Evolutionary conservation across 192 early-diverging fungal genomes (phyloP), one percentile per base, ranked within the genome.

Genomic region (Entrophospora sp.): DNA sequence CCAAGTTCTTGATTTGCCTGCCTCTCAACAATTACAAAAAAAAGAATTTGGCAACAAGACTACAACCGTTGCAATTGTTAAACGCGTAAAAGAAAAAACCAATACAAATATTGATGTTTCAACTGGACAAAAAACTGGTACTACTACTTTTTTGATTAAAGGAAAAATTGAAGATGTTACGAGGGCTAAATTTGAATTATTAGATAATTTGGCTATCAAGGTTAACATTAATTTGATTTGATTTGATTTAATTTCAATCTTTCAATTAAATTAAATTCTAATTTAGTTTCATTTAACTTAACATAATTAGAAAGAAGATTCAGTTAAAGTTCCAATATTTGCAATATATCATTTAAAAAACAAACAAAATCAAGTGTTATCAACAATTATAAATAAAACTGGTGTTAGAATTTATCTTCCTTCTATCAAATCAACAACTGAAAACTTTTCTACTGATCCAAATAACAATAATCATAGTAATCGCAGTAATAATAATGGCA

Each of bases 71-170:
- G 85, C 85, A 30, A 69, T 79, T 9, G 83, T 84, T 46, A 80
- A 80, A 62, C 67, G 75, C 42, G 83, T 87, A n/a, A 85, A 81
- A 70, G 69, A 76, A 52, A 80, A 78, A 42, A 88, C 87, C 2
- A 76, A 81, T 56, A 91, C 93, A 9, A 80, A 82, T 22, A 95
- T 97, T 60, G 91, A 96, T 43, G 79, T 89, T 13, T 90, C 91
- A 40, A 89, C 88, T 32, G 87, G 89, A 77, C 71, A 77, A 31
- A 82, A 78, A 35, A 81, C 82, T 22, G 80, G 83, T 13, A 86
- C 83, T 2, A 82, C 89, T 30, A 93, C 93, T 20, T 91, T 94
- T 57, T 69, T 96, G 24, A 85, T 97, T 73, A 84, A 83, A 68
- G 95, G 95, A 45, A 82, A 83, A 45, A 72, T 83, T n/a, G 88